Evolutionary conservation across 768 basidiomycete genomes (phyloP), one percentile per base, ranked within the genome.

Genomic region (Hydnomerulius pinastri): DNA sequence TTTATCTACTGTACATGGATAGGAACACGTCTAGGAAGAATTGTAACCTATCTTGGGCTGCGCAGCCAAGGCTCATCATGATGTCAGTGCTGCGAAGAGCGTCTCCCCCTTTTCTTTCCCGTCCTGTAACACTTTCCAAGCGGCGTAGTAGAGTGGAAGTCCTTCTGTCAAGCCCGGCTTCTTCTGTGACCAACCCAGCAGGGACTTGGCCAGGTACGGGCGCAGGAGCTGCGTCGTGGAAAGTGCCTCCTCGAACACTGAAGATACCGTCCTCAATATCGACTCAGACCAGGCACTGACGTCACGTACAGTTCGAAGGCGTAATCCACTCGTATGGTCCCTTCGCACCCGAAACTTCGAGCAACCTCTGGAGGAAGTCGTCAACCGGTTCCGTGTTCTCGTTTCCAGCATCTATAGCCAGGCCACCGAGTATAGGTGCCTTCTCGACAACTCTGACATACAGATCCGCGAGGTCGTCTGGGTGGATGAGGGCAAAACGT

Each of bases 401-500:
- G 42, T 70, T 70, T 11, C 54, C 42, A 17, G 56, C 65, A 15
- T 68, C 45, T 52, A 70, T 63, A 1, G 61, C 56, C 39, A 63
- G 56, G 11, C 67, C 67, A 4, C 43, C 45, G 45, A 55, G 50
- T 4, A 66, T 55, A 2, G 53, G 50, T 3, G 64, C 64, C 35
- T 60, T 52, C 49, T 69, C 68, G 2, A 54, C 66, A 0, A 62
- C 64, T 15, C 65, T 43, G 4, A 70, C 21, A 40, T 62, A 68
- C 11, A 66, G 39, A 36, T 68, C 68, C 6, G 68, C 66, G 6
- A 63, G 48, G 45, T 70, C 68, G 42, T 70, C 68, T 24, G 42
- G 42, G 48, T 70, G 68, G 27, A 70, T 60, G 9, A 62, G 47
- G 5, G 54, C 37, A 8, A 51, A 56, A 23, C 67, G 55, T 2